Evolutionary conservation across 352 stramenopile genomes (phyloP), one percentile per base, ranked within the genome.

Genomic region (Globisporangium solare): DNA sequence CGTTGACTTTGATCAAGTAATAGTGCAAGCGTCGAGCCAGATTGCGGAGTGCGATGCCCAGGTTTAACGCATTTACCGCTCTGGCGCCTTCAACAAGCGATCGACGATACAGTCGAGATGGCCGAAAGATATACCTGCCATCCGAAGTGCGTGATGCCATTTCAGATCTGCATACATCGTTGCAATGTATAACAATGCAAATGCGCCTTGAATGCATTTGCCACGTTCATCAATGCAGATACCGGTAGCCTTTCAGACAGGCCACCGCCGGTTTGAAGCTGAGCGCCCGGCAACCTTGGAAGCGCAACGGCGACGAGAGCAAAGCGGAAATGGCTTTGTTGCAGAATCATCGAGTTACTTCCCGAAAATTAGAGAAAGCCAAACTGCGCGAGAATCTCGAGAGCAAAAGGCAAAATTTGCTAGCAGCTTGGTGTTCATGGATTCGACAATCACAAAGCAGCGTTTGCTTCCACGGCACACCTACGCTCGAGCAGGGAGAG

Each of bases 281-380:
- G 63, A 73, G 52, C 63, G 70, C 10, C 72, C 72, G 14, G 54
- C 61, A 4, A 82, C 69, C 0, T 66, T 70, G 13, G 75, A 74
- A 13, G 47, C 55, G 0, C 64, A 79, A 17, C 51, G 67, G 3
- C 39, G 45, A 13, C 60, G 61, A 4, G 61, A 78, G 35, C 51
- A 74, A 21, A 51, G 65, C 11, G 61, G 58, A 14, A 67, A 71
- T 51, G 66, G 63, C 12, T 64, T 73, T 45, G 66, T 47, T 13
- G 63, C 71, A 0, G 73, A 76, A 35, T 45, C 61, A 1, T 60
- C 63, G 10, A 84, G 71, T 40, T 84, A 83, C 45, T 82, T 84
- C 49, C 76, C 76, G 21, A 74, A 71, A 32, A 84, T 83, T 56
- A 62, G 67, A 15, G 76, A 86, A 47, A 80, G 58, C 21, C 40